Conservation (phyloP, 2,329 filamentous ascomycete genomes). For the Aspergillus neotritici region DNA sequence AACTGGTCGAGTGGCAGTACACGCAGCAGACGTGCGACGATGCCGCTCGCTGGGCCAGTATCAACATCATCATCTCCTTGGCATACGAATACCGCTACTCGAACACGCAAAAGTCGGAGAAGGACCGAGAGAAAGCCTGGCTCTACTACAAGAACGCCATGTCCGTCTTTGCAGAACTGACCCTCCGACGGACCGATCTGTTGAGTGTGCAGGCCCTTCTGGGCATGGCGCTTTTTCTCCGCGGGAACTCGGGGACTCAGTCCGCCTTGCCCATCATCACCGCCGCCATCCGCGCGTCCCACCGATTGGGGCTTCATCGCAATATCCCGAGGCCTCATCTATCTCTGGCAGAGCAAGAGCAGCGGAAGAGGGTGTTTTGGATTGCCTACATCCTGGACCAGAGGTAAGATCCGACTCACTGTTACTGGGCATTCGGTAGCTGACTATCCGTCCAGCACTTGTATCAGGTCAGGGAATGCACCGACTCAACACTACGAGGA, state of each 20-base stretch:
- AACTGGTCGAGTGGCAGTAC: constrained; percentile 88
- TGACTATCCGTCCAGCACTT: constrained; percentile 45
- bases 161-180: constrained; percentile 81
- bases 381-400: constrained; percentile 66
- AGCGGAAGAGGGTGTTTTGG: constrained; percentile 71
- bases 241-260: constrained; percentile 90
- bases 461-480: constrained; percentile 60
- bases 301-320: constrained; percentile 91
- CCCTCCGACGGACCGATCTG: constrained; percentile 87
- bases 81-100: constrained; percentile 84
- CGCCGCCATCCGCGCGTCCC: constrained; percentile 77
- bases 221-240: constrained; percentile 87
- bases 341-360: constrained; percentile 83
- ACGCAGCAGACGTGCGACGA: constrained; percentile 85
- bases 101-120: constrained; percentile 78
- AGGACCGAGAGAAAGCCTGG: constrained; percentile 89
- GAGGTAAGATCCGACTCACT: constrained; percentile 42
- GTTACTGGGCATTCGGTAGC: not conserved
- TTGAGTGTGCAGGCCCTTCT: constrained; percentile 87
- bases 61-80: constrained; percentile 85
- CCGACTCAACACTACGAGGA: constrained; percentile 66
- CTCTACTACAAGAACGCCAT: constrained; percentile 91
- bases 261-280: constrained; percentile 83
- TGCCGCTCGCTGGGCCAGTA: constrained; percentile 91
- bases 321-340: constrained; percentile 80